phyloP scores from a whole-genome alignment of 495 filamentous ascomycete genomes.

The Delitschia confertaspora region DNA sequence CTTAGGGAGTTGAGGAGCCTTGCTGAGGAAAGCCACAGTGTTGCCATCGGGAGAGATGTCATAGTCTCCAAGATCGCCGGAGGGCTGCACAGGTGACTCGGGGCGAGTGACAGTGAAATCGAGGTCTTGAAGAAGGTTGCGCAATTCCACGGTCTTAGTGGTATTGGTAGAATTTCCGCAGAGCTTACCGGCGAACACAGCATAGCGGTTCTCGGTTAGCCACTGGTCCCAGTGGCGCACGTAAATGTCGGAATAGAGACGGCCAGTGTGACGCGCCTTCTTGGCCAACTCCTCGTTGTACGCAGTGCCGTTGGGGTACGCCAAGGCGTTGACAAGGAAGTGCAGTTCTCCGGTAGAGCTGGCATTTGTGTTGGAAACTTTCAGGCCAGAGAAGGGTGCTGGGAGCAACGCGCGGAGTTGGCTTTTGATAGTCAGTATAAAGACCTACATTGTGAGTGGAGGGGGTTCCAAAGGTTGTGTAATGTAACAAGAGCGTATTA shows the following conservation, averaged over 20 bases:
- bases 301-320: constrained; percentile 52
- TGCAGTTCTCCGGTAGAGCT: constrained; percentile 21
- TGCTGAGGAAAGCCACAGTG: constrained; percentile 65
- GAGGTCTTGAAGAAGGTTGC: constrained; percentile 39
- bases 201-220: constrained; percentile 43
- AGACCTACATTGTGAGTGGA: not conserved
- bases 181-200: constrained; percentile 41
- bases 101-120: constrained; percentile 34
- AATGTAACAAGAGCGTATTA: not conserved
- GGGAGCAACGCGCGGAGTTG: constrained; percentile 20
- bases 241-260: constrained; percentile 61
- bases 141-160: constrained; percentile 26
- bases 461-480: not conserved
- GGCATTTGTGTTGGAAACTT: constrained; percentile 24
- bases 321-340: constrained; percentile 38
- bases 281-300: constrained; percentile 51
- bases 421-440: not conserved
- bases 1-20: constrained; percentile 65
- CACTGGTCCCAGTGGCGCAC: constrained; percentile 72
- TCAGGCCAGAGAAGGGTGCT: constrained; percentile 24
- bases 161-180: constrained; percentile 21
- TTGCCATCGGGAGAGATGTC: constrained; percentile 45
- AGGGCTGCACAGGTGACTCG: constrained; percentile 46
- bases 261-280: constrained; percentile 49
- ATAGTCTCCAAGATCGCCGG: constrained; percentile 50